Evolutionary conservation across 345 rosid species (phyloP).

Genomic region (Sonneratia alba): DNA sequence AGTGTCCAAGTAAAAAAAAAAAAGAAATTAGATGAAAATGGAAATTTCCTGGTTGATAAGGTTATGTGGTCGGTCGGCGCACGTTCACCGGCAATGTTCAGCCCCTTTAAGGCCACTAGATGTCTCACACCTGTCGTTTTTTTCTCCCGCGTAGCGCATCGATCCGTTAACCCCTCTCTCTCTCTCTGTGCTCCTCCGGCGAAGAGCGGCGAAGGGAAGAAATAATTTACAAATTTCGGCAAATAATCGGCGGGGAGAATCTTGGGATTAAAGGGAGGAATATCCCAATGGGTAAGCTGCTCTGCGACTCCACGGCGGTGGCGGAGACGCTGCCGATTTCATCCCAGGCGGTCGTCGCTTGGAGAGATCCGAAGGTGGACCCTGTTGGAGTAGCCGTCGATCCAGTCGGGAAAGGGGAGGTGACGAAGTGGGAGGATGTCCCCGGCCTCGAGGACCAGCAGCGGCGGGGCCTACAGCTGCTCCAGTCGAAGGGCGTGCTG

Average conservation of each 20-base stretch:
- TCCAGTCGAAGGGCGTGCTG: constrained; percentile 69
- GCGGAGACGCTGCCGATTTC: constrained; percentile 54
- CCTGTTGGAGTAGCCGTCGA: constrained; percentile 43
- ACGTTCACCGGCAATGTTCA: constrained; percentile 10
- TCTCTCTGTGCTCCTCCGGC: constrained; percentile 9
- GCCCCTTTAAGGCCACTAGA: constrained; percentile 11
- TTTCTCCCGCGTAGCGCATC: constrained; percentile 40
- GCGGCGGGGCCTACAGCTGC: constrained; percentile 58
- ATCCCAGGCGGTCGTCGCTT: constrained; percentile 41
- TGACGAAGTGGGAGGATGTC: constrained; percentile 66
- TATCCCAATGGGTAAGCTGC: constrained; percentile 61
- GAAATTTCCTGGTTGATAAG: no score
- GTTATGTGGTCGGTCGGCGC: constrained; percentile 14
- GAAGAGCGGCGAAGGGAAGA: constrained; percentile 16
- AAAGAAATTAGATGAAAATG: not conserved
- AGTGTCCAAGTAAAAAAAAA: not conserved
- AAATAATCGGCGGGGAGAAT: not conserved
- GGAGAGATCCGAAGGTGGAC: constrained; percentile 41
- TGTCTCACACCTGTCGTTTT: constrained; percentile 32
- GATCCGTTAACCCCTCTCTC: constrained; percentile 50
- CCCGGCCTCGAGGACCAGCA: constrained; percentile 85
- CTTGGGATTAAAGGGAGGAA: not conserved
- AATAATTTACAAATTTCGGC: not conserved
- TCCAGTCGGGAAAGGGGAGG: constrained; percentile 15
- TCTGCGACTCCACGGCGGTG: constrained; percentile 67